Base-by-base conservation (phyloP, 495 filamentous ascomycete genomes). In the Neurospora pannonica region DNA sequence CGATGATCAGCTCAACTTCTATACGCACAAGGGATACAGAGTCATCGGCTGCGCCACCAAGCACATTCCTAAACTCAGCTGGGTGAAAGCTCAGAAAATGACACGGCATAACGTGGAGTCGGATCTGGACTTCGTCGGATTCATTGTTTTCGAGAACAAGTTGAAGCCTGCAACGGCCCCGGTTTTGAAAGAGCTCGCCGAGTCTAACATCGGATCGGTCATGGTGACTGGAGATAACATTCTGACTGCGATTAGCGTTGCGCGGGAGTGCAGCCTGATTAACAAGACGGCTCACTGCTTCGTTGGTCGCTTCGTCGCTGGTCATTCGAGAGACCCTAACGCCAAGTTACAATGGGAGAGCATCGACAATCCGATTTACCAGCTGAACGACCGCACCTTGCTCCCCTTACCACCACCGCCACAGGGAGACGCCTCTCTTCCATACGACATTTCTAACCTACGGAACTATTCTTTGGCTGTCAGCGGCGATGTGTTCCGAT, bases 211-310 rank as follows among this genome's bases (percentile, higher is more conserved):
- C 76, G 90, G 93, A 36, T 92, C 91, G 40, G 89, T 97, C 72
- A 99, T 99, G 97, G 97, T 96, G 76, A 99, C 97, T 1, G 97
- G 97, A 70, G 97, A 99, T 84, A 99, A 99, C 74, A 98, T 99
- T 73, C 86, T 98, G 54, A 99, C 97, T 19, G 97, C 97, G 19
- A 92, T 99, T 77, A 97, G 95, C 79, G 97, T 99, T 75, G 96
- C 95, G 7, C 90, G 94, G 77, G 95, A 99, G 80, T 98, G 96
- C 82, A 87, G 90, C 72, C 86, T 99, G 73, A 90, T 99, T 72
- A 90, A 93, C 74, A 88, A 85, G 72, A 89, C 89, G 67, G 92
- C 94, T 5, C 92, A 94, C 72, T 97, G 95, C 81, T 99, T 97
- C 76, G 90, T 97, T 8, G 94, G 97, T 19, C 93, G 94, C 81